phyloP scores from a whole-genome alignment of 108 stramenopile genomes.

The Schizochytrium sp. region DNA sequence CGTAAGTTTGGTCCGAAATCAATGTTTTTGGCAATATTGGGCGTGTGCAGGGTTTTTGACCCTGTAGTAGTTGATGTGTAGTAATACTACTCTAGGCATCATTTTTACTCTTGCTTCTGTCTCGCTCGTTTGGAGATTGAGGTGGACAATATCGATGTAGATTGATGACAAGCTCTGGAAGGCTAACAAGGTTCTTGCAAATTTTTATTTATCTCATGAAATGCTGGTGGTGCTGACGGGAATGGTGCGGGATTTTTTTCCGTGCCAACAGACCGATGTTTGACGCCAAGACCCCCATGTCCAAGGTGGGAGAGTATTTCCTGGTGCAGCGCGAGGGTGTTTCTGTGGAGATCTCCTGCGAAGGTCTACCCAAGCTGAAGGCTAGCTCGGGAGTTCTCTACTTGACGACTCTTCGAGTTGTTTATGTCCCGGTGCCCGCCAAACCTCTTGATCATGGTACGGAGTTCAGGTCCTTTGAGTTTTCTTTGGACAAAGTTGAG shows the following conservation, averaged over 20 bases:
- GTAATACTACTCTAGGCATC: too few species aligned
- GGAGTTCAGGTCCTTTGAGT: conserved; percentile 52
- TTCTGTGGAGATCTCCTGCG: neutral
- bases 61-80: too few species aligned
- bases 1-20: neutral
- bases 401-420: conserved; percentile 15
- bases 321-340: conserved; percentile 40
- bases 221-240: too few species aligned
- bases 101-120: too few species aligned
- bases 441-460: conserved; percentile 5
- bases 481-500: conserved; percentile 8
- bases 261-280: neutral
- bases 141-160: too few species aligned
- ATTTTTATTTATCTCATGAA: too few species aligned
- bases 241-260: neutral
- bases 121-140: too few species aligned
- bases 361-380: conserved; percentile 46
- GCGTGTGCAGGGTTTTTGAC: too few species aligned
- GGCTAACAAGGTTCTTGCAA: too few species aligned
- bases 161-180: too few species aligned
- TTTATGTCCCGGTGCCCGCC: conserved; percentile 10
- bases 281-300: conserved; percentile 37
- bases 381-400: neutral
- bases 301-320: conserved; percentile 42
- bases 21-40: too few species aligned